phyloP scores from a whole-genome alignment of 2,329 filamentous ascomycete genomes.

The Chaetomium globosum region DNA sequence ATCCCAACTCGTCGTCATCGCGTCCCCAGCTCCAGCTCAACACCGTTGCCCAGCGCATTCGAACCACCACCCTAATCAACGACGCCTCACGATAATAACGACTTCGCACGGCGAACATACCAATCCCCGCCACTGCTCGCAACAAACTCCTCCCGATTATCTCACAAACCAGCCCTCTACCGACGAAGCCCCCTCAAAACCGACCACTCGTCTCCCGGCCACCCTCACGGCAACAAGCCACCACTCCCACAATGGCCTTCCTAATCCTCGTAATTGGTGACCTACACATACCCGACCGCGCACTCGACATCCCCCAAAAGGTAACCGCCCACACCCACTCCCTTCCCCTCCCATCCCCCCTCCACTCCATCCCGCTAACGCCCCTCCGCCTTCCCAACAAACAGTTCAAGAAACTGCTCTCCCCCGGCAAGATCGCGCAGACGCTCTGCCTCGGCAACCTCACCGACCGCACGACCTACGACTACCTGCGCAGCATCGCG shows the following conservation, averaged over 20 bases:
- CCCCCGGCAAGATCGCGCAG: conserved; percentile 80
- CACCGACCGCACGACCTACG: conserved; percentile 77
- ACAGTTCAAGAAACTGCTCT: conserved; percentile 83
- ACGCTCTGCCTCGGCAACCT: conserved; percentile 80
- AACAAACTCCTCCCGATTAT: not conserved
- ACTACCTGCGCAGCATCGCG: conserved; percentile 74
- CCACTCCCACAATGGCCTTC: conserved; percentile 69
- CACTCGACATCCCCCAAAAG: conserved; percentile 88
- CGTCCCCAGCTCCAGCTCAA: not conserved
- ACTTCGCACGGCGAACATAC: not conserved
- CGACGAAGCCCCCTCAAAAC: not conserved
- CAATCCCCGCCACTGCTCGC: not conserved
- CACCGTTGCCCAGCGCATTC: not conserved
- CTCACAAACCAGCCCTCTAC: not conserved
- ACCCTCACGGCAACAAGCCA: not conserved
- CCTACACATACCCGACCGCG: conserved; percentile 89
- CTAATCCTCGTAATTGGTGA: conserved; percentile 90
- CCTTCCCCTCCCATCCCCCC: conserved; percentile 10
- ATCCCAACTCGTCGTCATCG: conserved; percentile 14
- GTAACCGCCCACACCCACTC: conserved; percentile 50
- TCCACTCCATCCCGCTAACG: conserved; percentile 12
- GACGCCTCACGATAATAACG: not conserved
- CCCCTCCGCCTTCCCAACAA: conserved; percentile 1
- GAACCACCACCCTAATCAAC: not conserved
- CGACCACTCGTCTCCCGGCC: not conserved